phyloP scores from a whole-genome alignment of 1,284 basidiomycete genomes.

The Ganoderma leucocontextum region DNA sequence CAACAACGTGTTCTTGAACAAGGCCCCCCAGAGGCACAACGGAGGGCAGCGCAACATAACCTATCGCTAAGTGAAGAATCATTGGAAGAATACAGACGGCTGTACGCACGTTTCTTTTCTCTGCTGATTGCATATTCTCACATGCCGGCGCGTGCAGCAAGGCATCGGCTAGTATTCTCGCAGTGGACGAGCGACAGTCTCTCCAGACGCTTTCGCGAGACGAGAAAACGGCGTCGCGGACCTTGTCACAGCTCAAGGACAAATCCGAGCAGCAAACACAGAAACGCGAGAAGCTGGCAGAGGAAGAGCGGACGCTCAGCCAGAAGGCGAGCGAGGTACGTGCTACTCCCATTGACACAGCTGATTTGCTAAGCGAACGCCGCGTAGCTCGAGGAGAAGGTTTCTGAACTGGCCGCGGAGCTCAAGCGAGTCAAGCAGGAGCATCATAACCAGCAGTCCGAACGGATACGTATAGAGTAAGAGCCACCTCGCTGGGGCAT shows the following conservation, averaged over 20 bases:
- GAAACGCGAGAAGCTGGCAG: slow-evolving; percentile 66
- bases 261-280: slow-evolving; percentile 74
- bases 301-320: slow-evolving; percentile 65
- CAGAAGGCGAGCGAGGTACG: slow-evolving; percentile 70
- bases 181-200: slow-evolving; percentile 88
- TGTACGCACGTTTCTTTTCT: slow-evolving; percentile 57
- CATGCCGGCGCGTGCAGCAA: slow-evolving; percentile 57
- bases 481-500: slow-evolving; percentile 35
- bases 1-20: neutral
- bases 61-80: slow-evolving; percentile 85
- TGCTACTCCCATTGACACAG: neutral
- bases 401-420: slow-evolving; percentile 60
- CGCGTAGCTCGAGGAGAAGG: slow-evolving; percentile 68
- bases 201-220: slow-evolving; percentile 87
- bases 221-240: slow-evolving; percentile 76
- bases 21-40: slow-evolving; percentile 70
- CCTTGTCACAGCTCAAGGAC: slow-evolving; percentile 71
- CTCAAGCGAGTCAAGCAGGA: slow-evolving; percentile 71
- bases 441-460: slow-evolving; percentile 77
- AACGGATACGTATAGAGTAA: slow-evolving; percentile 76
- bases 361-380: neutral
- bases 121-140: neutral
- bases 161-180: slow-evolving; percentile 78
- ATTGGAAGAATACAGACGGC: slow-evolving; percentile 86
- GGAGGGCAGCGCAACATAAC: slow-evolving; percentile 77